Base-by-base conservation (phyloP, 805 yeast genomes). In the Wickerhamomyces alni region DNA sequence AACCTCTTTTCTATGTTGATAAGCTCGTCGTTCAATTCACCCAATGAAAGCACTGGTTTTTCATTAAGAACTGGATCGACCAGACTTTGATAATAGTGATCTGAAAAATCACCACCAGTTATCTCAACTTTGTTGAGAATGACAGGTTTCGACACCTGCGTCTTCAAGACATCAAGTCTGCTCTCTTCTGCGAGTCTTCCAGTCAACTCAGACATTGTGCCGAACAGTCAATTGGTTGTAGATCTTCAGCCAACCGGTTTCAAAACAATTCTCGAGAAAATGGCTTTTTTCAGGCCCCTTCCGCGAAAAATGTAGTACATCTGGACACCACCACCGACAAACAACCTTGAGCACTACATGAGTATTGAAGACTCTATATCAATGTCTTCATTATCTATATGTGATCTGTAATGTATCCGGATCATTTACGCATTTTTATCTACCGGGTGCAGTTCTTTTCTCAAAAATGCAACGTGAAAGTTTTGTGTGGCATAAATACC, bases 51-150 rank as follows among this genome's bases (percentile, higher is more conserved):
- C 3, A 39, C 30, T 2, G 36, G 37, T 15, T 40, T 26, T 15
- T 62, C 58, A n/a, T 60, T 59, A 12, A 66, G 52, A 30, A 72
- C 60, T 8, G 76, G 75, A 11, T 59, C 52, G 33, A 75, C 65
- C 25, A 75, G 59, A 43, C 69, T 69, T 38, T 61, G 50, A 58
- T 72, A 72, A 50, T 73, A 70, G 15, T 63, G 65, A 32, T 62
- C 62, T 24, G 75, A 61, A 45, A 75, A 65, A 16, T 47, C 55
- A 16, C 54, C 57, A 17, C 59, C 59, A 11, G 46, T 31, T 26
- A 55, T 40, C 18, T 48, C 31, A 17, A 55, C 33, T 15, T 43
- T 42, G 30, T 44, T 45, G 30, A 54, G 25, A 6, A 36, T 36
- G 8, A 55, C 41, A 2, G 54, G 58, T 28, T 41, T 46, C 0